These are phyloP conservation scores for Jatropha podagrica DNA, from an alignment of 441 rosid genomes.

Conservation along the genomic window DNA sequence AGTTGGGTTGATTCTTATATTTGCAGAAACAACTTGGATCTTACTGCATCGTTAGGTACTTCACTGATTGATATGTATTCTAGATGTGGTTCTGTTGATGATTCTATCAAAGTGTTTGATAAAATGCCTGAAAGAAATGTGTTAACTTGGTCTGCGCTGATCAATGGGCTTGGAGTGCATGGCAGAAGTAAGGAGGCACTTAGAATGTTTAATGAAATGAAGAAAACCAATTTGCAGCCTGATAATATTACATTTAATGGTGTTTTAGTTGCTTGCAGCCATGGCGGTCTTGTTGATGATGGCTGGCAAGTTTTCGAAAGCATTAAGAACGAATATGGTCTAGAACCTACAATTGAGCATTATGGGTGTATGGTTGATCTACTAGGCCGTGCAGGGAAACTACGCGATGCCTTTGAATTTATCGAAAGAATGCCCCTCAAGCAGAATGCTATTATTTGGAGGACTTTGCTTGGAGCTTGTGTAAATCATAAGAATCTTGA, in stretches of 20 bases:
- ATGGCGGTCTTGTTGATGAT: constrained; percentile 65
- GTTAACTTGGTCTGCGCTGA: constrained; percentile 74
- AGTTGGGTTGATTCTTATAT: constrained; percentile 47
- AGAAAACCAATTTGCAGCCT: constrained; percentile 45
- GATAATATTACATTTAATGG: constrained; percentile 64
- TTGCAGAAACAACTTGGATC: constrained; percentile 32
- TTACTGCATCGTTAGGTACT: constrained; percentile 55
- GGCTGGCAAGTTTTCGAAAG: constrained; percentile 49
- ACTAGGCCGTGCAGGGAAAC: constrained; percentile 73
- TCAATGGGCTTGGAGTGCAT: constrained; percentile 77
- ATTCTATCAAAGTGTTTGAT: constrained; percentile 54
- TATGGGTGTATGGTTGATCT: constrained; percentile 79
- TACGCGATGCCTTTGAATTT: constrained; percentile 53
- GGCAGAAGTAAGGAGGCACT: constrained; percentile 57
- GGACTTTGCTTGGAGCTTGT: constrained; percentile 82
- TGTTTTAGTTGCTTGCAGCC: constrained; percentile 75
- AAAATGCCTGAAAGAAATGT: constrained; percentile 57
- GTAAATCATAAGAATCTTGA: constrained; percentile 58
- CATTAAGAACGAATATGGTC: constrained; percentile 44
- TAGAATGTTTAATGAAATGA: constrained; percentile 59
- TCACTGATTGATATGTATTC: constrained; percentile 72
- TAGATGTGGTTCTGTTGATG: constrained; percentile 69
- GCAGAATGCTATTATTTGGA: constrained; percentile 80
- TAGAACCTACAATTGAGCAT: constrained; percentile 69
- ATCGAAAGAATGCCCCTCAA: constrained; percentile 44